phyloP scores from a whole-genome alignment of 345 rosid genomes.

The Citrus australasica region DNA sequence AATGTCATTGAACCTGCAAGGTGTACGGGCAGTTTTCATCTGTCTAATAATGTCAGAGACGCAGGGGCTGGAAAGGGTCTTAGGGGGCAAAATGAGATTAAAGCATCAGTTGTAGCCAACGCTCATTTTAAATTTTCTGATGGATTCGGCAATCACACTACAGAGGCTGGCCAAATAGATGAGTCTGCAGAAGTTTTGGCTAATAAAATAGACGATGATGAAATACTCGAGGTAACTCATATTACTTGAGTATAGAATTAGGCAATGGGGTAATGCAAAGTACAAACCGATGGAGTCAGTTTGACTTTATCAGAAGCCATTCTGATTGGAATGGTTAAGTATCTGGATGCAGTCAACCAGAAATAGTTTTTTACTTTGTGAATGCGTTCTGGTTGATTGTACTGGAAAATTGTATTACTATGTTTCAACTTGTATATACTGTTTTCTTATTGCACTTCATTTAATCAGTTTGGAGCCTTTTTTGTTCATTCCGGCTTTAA shows the following conservation, averaged over 20 bases:
- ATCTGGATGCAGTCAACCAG: background rate
- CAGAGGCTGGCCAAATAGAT: constrained; percentile 26
- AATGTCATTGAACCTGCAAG: constrained; percentile 28
- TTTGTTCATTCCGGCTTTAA: background rate
- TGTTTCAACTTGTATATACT: background rate
- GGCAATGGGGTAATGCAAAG: background rate
- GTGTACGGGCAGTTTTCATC: constrained; percentile 26
- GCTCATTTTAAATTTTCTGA: constrained; percentile 23
- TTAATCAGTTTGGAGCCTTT: background rate
- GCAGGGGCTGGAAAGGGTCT: constrained; percentile 31
- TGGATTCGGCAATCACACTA: constrained; percentile 28
- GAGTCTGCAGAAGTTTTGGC: constrained; percentile 34
- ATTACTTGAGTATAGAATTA: constrained; percentile 3
- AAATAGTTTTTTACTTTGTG: background rate
- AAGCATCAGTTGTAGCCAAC: constrained; percentile 25
- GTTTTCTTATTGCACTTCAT: background rate
- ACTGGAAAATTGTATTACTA: background rate
- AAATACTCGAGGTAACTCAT: constrained; percentile 67
- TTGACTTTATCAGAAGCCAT: background rate
- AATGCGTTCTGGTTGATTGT: constrained; percentile 4
- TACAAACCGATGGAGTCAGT: background rate
- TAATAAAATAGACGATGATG: constrained; percentile 82
- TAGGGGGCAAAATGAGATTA: constrained; percentile 20
- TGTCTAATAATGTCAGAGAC: constrained; percentile 20
- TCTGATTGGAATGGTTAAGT: background rate